Evolutionary conservation across 75 land plant species (phyloP).

Genomic region (Isoetes taiwanensis): DNA sequence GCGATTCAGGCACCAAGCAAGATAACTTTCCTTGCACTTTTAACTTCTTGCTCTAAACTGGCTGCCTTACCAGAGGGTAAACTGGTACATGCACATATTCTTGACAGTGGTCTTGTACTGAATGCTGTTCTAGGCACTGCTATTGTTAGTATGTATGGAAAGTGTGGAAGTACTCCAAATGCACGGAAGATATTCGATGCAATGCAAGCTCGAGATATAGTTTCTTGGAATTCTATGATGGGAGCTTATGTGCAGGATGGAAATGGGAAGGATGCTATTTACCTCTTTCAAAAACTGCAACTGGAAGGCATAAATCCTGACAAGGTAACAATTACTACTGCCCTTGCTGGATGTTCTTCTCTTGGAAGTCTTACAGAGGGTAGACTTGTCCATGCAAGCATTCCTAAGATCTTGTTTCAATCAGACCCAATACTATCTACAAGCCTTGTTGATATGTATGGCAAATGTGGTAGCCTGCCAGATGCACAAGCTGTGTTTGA

Average conservation of each 20-base stretch:
- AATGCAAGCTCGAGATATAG: not conserved
- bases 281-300: slow-evolving; percentile 9
- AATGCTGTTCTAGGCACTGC: slow-evolving; percentile 5
- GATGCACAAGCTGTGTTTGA: slow-evolving; percentile 7
- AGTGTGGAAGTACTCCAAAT: slow-evolving; percentile 14
- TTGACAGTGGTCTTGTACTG: too few relatives aligned
- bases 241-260: slow-evolving; percentile 7
- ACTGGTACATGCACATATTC: too few relatives aligned
- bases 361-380: slow-evolving; percentile 13
- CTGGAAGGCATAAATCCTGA: slow-evolving; percentile 11
- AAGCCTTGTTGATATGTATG: not conserved
- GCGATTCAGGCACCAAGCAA: too few relatives aligned
- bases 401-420: slow-evolving; percentile 19
- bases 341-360: slow-evolving; percentile 17
- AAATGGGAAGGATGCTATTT: not conserved
- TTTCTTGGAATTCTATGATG: slow-evolving; percentile 15
- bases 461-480: not conserved
- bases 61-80: too few relatives aligned
- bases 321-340: slow-evolving; percentile 17
- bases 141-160: slow-evolving; percentile 16
- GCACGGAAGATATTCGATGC: slow-evolving; percentile 7
- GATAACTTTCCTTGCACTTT: too few relatives aligned
- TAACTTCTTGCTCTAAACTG: too few relatives aligned
- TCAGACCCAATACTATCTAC: slow-evolving; percentile 11
- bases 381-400: slow-evolving; percentile 19